These are phyloP conservation scores for Schizosaccharomyces osmophilus DNA, from an alignment of 805 yeast genomes.

Conservation along the genomic window DNA sequence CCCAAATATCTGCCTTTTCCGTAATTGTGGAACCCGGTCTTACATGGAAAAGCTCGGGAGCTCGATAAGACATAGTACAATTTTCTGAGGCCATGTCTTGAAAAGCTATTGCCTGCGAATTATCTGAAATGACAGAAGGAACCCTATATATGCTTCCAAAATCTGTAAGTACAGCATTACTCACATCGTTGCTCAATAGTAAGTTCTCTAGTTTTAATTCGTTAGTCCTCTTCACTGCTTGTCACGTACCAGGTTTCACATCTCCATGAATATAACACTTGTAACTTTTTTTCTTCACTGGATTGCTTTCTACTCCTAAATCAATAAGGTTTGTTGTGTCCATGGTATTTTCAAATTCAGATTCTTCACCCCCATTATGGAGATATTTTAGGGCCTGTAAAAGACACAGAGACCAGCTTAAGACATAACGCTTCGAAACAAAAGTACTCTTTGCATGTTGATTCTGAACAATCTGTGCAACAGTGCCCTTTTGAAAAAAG, in stretches of 20 bases:
- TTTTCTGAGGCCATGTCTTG: slow-evolving; percentile 68
- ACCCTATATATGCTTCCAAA: slow-evolving; percentile 60
- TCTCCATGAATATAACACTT: slow-evolving; percentile 63
- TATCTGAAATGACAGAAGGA: slow-evolving; percentile 24
- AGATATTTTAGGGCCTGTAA: slow-evolving; percentile 52
- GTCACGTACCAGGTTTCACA: slow-evolving; percentile 69
- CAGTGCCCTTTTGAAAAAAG: slow-evolving; percentile 34
- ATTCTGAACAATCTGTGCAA: slow-evolving; percentile 56
- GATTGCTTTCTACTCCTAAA: too few species aligned
- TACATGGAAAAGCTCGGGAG: slow-evolving; percentile 73
- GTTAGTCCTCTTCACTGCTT: slow-evolving; percentile 47
- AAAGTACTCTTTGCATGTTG: slow-evolving; percentile 30
- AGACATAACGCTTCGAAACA: slow-evolving; percentile 38
- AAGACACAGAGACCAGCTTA: slow-evolving; percentile 38
- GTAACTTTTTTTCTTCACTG: background rate
- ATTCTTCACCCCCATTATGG: slow-evolving; percentile 22
- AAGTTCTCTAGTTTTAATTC: background rate
- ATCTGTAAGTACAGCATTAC: slow-evolving; percentile 49
- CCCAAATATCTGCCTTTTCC: slow-evolving; percentile 60
- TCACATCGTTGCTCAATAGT: background rate
- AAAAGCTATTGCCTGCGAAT: slow-evolving; percentile 48
- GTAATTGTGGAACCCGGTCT: slow-evolving; percentile 37
- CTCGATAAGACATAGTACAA: slow-evolving; percentile 66
- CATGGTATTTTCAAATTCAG: too few species aligned
- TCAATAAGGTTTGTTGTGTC: too few species aligned